Evolutionary conservation across 305 asterid genomes (phyloP).

Genomic region (Caryopteris hybrid): DNA sequence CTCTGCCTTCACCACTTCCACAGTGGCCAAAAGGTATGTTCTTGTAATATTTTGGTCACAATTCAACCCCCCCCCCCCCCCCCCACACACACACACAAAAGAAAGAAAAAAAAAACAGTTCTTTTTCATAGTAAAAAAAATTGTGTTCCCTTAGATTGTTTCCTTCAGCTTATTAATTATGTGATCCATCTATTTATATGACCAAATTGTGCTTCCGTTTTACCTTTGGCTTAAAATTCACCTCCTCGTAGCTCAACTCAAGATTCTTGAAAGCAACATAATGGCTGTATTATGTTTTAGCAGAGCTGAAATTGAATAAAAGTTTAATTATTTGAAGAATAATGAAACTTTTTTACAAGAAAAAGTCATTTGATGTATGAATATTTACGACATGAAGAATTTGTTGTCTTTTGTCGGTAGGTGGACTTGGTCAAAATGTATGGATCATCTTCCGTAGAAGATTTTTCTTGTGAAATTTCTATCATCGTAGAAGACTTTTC

Average conservation of each 20-base stretch:
- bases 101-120: too few relatives aligned
- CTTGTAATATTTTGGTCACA: constrained; percentile 7
- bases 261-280: background rate
- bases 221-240: background rate
- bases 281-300: background rate
- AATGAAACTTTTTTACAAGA: background rate
- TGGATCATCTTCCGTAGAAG: background rate
- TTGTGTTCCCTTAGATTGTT: too few relatives aligned
- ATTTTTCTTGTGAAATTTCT: background rate
- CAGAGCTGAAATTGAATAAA: background rate
- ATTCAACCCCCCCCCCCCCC: background rate
- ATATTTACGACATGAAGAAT: background rate
- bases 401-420: background rate
- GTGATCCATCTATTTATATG: too few relatives aligned
- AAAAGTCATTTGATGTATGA: background rate
- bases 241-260: background rate
- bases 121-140: too few relatives aligned
- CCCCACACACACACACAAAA: too few relatives aligned
- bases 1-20: constrained; percentile 67
- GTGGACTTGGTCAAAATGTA: constrained; percentile 16
- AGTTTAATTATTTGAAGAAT: background rate
- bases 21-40: constrained; percentile 69
- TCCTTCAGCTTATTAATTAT: too few relatives aligned
- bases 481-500: too few relatives aligned
- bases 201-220: constrained; percentile 2